Percentiles rank a stretch among this genome's conserved stretches.
Conservation (phyloP, 1,284 basidiomycete species). For the Pseudozyma sp. region DNA sequence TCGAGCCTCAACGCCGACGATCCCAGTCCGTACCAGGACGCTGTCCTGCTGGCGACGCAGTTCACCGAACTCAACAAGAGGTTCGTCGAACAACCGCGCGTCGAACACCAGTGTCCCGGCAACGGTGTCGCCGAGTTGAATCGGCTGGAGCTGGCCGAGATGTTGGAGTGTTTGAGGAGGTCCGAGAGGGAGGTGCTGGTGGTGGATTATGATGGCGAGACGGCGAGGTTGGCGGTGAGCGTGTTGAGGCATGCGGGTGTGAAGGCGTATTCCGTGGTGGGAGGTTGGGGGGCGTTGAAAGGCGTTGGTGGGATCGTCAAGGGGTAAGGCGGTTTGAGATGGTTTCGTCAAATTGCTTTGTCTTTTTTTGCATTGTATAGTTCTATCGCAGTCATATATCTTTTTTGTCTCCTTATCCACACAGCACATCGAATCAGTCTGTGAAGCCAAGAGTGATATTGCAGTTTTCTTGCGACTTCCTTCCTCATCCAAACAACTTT, state of each 20-base stretch:
- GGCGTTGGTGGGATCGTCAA: constrained; percentile 7
- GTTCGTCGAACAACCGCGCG: constrained; percentile 10
- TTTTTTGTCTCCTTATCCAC: background rate
- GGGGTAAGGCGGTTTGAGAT: background rate
- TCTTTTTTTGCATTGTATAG: background rate
- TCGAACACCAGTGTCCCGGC: constrained; percentile 12
- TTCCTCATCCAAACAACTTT: constrained; percentile 27
- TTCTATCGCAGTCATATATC: background rate
- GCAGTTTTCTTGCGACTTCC: background rate
- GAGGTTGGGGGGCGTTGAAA: constrained; percentile 15
- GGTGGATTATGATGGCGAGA: constrained; percentile 34
- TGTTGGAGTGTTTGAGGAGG: constrained; percentile 19
- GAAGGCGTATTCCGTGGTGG: constrained; percentile 30
- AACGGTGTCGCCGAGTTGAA: constrained; percentile 27
- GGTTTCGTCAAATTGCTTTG: background rate
- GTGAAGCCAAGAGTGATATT: background rate
- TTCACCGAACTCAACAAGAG: constrained; percentile 38
- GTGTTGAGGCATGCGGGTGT: constrained; percentile 30
- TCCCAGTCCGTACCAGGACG: constrained; percentile 30
- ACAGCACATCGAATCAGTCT: background rate
- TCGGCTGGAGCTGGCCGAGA: constrained; percentile 20
- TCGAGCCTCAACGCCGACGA: constrained; percentile 25
- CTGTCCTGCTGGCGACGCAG: constrained; percentile 32
- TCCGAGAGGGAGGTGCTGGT: constrained; percentile 22
- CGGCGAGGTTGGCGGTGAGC: constrained; percentile 20